Conservation (phyloP, 2,329 filamentous ascomycete genomes). For the Xylaria sp. region DNA sequence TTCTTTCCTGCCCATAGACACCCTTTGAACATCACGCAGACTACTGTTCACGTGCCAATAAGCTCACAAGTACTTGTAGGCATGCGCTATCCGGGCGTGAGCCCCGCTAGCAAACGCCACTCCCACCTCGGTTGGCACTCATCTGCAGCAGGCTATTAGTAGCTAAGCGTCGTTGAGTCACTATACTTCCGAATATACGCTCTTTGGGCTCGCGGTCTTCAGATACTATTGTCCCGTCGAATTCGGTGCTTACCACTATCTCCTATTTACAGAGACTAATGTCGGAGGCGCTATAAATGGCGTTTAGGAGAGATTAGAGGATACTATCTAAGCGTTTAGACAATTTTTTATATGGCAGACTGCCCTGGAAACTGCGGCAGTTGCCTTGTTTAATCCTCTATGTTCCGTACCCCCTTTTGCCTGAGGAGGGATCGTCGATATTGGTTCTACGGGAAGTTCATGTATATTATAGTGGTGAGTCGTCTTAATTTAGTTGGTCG, state of each 20-base stretch:
- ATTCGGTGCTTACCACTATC: constrained; percentile 42
- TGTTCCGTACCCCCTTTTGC: no score
- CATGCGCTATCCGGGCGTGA: constrained; percentile 41
- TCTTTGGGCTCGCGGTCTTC: constrained; percentile 38
- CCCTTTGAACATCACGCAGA: constrained; percentile 22
- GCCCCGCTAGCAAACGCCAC: constrained; percentile 43
- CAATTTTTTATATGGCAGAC: no score
- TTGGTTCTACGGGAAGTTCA: no score
- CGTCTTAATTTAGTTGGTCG: no score
- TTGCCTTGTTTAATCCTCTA: no score
- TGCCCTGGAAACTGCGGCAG: no score
- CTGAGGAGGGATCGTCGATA: no score
- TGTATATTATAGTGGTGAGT: no score
- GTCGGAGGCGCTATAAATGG: constrained; percentile 22
- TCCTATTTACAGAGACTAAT: constrained; percentile 34
- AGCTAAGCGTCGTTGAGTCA: constrained; percentile 34
- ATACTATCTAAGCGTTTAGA: no score
- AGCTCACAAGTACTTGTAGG: constrained; percentile 35
- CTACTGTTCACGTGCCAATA: constrained; percentile 18
- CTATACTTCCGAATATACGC: constrained; percentile 26
- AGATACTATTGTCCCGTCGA: constrained; percentile 33
- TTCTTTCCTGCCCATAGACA: constrained; percentile 24
- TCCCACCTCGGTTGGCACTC: constrained; percentile 41
- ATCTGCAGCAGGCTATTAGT: constrained; percentile 42
- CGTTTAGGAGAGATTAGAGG: not conserved